Conservation (phyloP, 495 filamentous ascomycete genomes). For the Immersiella caudata region DNA sequence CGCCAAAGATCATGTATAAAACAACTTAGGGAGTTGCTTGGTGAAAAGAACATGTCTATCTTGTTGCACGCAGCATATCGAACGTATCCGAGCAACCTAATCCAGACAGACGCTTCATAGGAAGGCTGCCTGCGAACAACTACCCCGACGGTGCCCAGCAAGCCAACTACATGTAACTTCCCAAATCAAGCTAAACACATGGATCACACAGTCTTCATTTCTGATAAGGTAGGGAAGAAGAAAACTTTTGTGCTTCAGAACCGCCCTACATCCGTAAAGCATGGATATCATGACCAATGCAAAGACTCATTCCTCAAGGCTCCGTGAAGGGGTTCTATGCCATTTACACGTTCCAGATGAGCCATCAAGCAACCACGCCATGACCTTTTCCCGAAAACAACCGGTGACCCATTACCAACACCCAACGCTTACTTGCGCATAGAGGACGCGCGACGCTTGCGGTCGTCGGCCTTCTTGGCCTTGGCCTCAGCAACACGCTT, state of each 20-base stretch:
- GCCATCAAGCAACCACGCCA: slow-evolving; percentile 38
- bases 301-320: slow-evolving; percentile 35
- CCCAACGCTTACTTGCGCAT: slow-evolving; percentile 78
- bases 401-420: slow-evolving; percentile 45
- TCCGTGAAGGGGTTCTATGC: slow-evolving; percentile 32
- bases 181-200: not conserved
- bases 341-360: slow-evolving; percentile 39
- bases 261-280: slow-evolving; percentile 15
- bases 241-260: slow-evolving; percentile 11
- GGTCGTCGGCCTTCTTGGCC: slow-evolving; percentile 82
- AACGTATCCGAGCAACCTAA: too few relatives aligned
- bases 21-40: too few relatives aligned
- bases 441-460: slow-evolving; percentile 94
- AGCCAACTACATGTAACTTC: not conserved
- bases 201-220: not conserved
- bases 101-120: too few relatives aligned
- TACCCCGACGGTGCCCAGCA: not conserved
- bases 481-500: slow-evolving; percentile 96
- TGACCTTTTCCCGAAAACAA: slow-evolving; percentile 42
- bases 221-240: not conserved
- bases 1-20: too few relatives aligned
- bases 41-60: too few relatives aligned
- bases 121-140: too few relatives aligned
- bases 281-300: slow-evolving; percentile 30
- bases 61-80: too few relatives aligned